Conservation (phyloP, 2,329 filamentous ascomycete genomes). For the Lasiodiplodia citricola region DNA sequence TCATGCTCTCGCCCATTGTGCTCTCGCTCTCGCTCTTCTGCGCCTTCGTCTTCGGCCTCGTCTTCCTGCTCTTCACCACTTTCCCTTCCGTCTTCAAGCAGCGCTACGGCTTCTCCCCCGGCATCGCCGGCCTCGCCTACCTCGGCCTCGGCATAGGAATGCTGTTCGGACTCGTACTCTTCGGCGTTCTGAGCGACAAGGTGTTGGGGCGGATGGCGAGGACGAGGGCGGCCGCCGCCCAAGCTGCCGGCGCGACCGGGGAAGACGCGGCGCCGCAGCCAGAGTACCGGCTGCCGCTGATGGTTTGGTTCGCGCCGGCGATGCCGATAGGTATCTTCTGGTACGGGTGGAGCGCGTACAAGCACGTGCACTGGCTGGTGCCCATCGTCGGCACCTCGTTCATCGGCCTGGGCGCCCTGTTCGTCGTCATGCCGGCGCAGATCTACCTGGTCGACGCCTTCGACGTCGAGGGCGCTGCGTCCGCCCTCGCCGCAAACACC, state of each 20-base stretch:
- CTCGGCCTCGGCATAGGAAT: slow-evolving; percentile 47
- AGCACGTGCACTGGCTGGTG: slow-evolving; percentile 61
- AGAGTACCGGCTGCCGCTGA: slow-evolving; percentile 48
- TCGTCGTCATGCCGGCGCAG: slow-evolving; percentile 43
- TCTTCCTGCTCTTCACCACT: slow-evolving; percentile 48
- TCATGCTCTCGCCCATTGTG: slow-evolving; percentile 63
- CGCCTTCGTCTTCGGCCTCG: slow-evolving; percentile 52
- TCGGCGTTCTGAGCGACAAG: slow-evolving; percentile 44
- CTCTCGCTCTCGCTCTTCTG: slow-evolving; percentile 55
- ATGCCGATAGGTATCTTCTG: slow-evolving; percentile 52
- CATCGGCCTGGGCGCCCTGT: slow-evolving; percentile 49
- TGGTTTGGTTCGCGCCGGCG: slow-evolving; percentile 43
- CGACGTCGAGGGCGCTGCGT: slow-evolving; percentile 56
- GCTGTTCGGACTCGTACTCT: slow-evolving; percentile 42
- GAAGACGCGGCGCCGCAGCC: slow-evolving; percentile 29
- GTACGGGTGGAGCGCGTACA: slow-evolving; percentile 65
- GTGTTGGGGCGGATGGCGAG: slow-evolving; percentile 42
- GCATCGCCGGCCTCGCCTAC: slow-evolving; percentile 41
- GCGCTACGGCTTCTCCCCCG: slow-evolving; percentile 41
- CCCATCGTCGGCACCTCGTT: slow-evolving; percentile 60
- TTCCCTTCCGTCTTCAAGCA: slow-evolving; percentile 45
- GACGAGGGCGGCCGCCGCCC: background rate
- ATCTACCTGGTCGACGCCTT: slow-evolving; percentile 71
- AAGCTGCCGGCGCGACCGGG: too few species aligned
- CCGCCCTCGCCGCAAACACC: slow-evolving; percentile 67